Base-by-base conservation (phyloP, 148 eudicot genomes). In the Chenopodium formosanum region DNA sequence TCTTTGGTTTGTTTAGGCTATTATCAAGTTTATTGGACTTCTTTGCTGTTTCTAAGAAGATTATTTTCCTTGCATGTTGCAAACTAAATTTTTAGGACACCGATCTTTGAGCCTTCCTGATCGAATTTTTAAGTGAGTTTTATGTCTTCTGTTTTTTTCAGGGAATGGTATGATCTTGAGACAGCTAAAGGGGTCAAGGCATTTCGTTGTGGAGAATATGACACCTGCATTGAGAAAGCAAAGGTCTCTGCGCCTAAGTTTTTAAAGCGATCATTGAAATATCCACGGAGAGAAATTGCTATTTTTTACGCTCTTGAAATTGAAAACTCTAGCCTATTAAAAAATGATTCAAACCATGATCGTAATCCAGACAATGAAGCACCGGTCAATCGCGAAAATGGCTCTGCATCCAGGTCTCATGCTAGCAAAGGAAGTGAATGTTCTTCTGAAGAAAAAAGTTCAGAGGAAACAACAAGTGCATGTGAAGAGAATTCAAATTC, bases 101-200 rank as follows among this genome's bases (percentile, higher is more conserved):
- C 29, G 50, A 76, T 76, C 37, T 80, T 76, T 37, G 17, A 84
- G 14, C 52, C 40, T 46, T 48, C 31, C 50, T 10, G 46, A 22
- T 75, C 23, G 0, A 37, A 1, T 47, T 66, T 66, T 68, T 34
- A 29, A 27, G 56, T 48, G 53, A 64, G 76, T 79, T 50, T 27
- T 77, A 81, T 76, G 50, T 32, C 37, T 70, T 71, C 77, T 88
- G 63, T 72, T 23, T 90, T 14, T 70, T 14, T 64, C 82, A 94
- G 97, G 85, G 97, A 94, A 34, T 92, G 94, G 97, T 90, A 89
- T 79, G 91, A 92, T 89, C 91, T 92, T 78, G 93, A 91, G 74
- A 91, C 88, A 78, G 84, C 93, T 63, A 91, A 80, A 87, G 84
- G 88, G 40, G 90, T 94, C 84, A 92, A 92, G 83, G 88, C 98